A percentile compares a stretch with the other conserved stretches of the same genome.
Evolutionary conservation across 192 early-diverging fungal species (phyloP).

Genomic region (Spizellomyces punctatus): DNA sequence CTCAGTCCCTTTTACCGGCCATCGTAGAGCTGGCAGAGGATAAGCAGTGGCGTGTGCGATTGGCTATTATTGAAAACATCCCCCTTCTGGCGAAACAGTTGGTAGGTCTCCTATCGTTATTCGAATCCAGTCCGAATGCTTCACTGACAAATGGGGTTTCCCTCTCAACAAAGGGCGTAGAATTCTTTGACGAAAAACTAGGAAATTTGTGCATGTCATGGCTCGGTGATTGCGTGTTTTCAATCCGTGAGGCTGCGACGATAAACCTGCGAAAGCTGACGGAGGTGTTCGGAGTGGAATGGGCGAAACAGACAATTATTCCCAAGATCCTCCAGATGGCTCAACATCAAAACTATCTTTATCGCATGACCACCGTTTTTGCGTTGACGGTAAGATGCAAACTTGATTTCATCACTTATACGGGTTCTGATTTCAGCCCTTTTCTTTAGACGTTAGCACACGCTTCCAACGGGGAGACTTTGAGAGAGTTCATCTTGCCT

Average conservation of each 20-base stretch:
- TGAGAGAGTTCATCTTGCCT: slow-evolving; percentile 88
- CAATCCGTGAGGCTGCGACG: slow-evolving; percentile 97
- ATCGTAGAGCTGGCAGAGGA: slow-evolving; percentile 99
- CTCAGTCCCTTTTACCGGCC: slow-evolving; percentile 94
- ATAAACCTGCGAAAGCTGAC: slow-evolving; percentile 92
- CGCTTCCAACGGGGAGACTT: slow-evolving; percentile 82
- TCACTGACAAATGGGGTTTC: neutral
- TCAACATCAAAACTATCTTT: slow-evolving; percentile 91
- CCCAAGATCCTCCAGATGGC: slow-evolving; percentile 92
- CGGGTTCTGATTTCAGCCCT: neutral
- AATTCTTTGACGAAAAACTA: slow-evolving; percentile 98
- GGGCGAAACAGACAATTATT: slow-evolving; percentile 93
- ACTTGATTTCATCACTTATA: slow-evolving; percentile 8
- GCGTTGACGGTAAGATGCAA: slow-evolving; percentile 75
- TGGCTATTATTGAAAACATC: slow-evolving; percentile 99
- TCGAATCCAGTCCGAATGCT: neutral
- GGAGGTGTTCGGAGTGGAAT: slow-evolving; percentile 98
- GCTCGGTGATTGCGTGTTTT: slow-evolving; percentile 95
- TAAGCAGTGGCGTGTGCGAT: slow-evolving; percentile 99
- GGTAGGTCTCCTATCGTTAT: slow-evolving; percentile 32
- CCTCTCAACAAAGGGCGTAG: slow-evolving; percentile 63
- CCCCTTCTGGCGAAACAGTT: slow-evolving; percentile 95
- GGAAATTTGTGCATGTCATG: slow-evolving; percentile 96
- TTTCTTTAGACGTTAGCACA: slow-evolving; percentile 78
- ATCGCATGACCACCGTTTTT: slow-evolving; percentile 98